Evolutionary conservation across 164 flowering plant genomes (phyloP).

Genomic region (Stephania cephalantha): DNA sequence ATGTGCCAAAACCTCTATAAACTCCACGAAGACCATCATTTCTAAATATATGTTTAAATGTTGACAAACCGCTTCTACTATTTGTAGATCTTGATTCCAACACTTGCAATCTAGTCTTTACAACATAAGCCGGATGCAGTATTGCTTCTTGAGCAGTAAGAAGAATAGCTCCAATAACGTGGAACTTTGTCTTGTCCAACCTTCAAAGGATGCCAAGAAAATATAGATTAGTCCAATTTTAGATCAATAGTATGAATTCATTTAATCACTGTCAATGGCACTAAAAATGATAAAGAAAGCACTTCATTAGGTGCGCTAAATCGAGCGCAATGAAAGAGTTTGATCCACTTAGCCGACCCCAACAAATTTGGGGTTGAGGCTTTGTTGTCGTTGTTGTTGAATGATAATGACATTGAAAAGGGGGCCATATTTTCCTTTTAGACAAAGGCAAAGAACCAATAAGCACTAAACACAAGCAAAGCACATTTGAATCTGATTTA

Average conservation of each 20-base stretch:
- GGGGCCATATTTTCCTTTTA: neutral
- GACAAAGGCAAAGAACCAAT: neutral
- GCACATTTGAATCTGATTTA: neutral
- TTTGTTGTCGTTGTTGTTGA: too few species aligned
- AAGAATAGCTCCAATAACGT: conserved; percentile 65
- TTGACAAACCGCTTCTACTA: conserved; percentile 42
- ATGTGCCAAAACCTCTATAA: conserved; percentile 77
- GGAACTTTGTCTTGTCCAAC: conserved; percentile 83
- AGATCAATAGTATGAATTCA: neutral
- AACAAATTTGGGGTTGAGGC: too few species aligned
- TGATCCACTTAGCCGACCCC: too few species aligned
- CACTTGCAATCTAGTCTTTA: conserved; percentile 85
- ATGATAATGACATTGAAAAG: too few species aligned
- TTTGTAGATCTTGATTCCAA: conserved; percentile 36
- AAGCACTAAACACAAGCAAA: neutral
- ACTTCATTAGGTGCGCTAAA: neutral
- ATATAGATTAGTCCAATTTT: neutral
- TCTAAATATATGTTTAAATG: conserved; percentile 42
- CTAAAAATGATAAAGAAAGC: neutral
- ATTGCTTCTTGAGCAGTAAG: conserved; percentile 57
- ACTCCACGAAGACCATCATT: conserved; percentile 66
- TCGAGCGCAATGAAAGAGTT: too few species aligned
- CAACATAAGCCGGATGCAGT: conserved; percentile 67
- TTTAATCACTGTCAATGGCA: neutral
- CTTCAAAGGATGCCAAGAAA: conserved; percentile 23